Conservation (phyloP, 2,329 filamentous ascomycete species). For the Westerdykella ornata region DNA sequence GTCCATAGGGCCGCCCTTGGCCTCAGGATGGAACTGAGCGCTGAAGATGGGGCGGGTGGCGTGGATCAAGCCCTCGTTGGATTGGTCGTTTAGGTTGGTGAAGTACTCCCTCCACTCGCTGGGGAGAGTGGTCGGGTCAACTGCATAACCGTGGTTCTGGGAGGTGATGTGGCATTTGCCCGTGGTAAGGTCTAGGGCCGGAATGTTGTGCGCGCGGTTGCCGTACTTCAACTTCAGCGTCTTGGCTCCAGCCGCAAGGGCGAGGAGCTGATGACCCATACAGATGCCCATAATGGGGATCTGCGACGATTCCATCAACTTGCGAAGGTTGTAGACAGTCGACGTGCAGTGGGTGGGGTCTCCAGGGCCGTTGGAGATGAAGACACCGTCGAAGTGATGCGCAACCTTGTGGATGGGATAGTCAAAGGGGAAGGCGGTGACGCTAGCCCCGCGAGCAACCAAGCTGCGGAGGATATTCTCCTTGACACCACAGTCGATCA, state of each 20-base stretch:
- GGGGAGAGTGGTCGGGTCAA: conserved; percentile 76
- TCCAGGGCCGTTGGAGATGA: conserved; percentile 97
- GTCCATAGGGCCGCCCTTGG: conserved; percentile 94
- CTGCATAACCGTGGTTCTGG: conserved; percentile 97
- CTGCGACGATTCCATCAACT: conserved; percentile 84
- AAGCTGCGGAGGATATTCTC: conserved; percentile 98
- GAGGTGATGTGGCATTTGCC: conserved; percentile 97
- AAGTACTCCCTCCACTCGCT: conserved; percentile 96
- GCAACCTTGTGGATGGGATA: conserved; percentile 98
- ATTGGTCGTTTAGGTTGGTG: conserved; percentile 94
- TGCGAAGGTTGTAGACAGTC: conserved; percentile 85
- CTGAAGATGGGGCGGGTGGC: conserved; percentile 94
- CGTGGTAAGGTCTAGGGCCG: conserved; percentile 86
- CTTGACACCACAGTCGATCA: conserved; percentile 98
- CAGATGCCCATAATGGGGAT: conserved; percentile 97
- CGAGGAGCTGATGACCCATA: conserved; percentile 91
- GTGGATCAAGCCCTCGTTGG: conserved; percentile 97
- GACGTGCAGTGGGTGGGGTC: conserved; percentile 95
- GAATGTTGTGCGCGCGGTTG: conserved; percentile 98
- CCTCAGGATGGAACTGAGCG: conserved; percentile 97
- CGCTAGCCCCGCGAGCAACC: conserved; percentile 81
- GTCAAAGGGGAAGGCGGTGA: conserved; percentile 92
- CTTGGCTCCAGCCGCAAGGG: conserved; percentile 76
- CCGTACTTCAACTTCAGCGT: conserved; percentile 99
- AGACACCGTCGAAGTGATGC: conserved; percentile 95